Percentiles rank a stretch among this genome's conserved stretches.
Evolutionary conservation across 805 yeast genomes (phyloP).

Genomic region (Yarrowia keelungensis): DNA sequence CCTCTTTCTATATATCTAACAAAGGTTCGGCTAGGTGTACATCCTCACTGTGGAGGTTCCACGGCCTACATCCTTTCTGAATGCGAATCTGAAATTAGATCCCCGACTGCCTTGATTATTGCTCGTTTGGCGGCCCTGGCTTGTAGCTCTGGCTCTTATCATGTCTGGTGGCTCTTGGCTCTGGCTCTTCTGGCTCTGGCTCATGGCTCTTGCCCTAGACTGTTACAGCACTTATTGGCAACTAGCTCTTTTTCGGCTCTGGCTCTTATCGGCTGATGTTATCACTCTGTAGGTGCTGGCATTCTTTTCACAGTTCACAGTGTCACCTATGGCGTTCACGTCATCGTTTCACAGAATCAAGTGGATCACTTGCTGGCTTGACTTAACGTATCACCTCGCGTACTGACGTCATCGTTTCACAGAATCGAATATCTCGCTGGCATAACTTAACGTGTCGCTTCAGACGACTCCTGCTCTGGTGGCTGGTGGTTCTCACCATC

Average conservation of each 20-base stretch:
- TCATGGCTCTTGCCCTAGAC: neutral
- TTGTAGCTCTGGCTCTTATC: too few relatives aligned
- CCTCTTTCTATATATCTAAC: neutral
- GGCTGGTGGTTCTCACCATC: neutral
- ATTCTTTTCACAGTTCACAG: constrained; percentile 1
- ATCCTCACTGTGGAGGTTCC: neutral
- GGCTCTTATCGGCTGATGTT: neutral
- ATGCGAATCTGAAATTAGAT: neutral
- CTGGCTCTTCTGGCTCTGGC: neutral
- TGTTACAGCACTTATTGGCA: neutral
- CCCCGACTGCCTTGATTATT: neutral
- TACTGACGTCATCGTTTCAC: neutral
- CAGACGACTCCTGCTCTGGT: neutral
- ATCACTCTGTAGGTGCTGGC: neutral
- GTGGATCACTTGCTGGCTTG: neutral
- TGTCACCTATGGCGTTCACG: neutral
- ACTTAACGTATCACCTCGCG: neutral
- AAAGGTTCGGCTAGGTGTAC: constrained; percentile 5
- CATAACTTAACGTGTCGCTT: neutral
- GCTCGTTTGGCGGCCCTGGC: too few relatives aligned
- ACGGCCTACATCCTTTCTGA: constrained; percentile 13
- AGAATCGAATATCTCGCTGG: neutral
- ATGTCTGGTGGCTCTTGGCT: neutral
- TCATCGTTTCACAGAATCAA: neutral
- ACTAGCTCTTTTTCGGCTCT: neutral